Evolutionary conservation across 2,329 filamentous ascomycete species (phyloP), one percentile per base, ranked within the genome.

Genomic region (Sporothrix humicola): DNA sequence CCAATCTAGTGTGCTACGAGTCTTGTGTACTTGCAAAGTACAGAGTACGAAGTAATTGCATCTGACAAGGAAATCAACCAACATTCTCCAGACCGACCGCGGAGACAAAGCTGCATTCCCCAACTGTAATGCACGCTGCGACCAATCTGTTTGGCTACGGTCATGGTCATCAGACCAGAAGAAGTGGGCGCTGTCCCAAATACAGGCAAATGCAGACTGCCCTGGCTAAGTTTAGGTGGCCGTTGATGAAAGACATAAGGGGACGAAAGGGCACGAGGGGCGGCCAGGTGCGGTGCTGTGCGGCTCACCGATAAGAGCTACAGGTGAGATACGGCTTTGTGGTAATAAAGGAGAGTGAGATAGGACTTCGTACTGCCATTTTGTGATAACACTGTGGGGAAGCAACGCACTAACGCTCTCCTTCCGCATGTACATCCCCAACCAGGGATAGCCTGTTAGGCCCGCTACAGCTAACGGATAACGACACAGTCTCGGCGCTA

Each of bases 291-390:
- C 69, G 69, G 58, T 37, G 58, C 44, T 63, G 69, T 52, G 46
- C 23, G 44, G 58, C 69, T 72, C 69, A 42, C 58, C 69, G 69
- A 72, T 65, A 72, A 65, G 56, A 65, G 26, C 46, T 65, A 23
- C 17, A 26, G 52, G 23, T 23, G 8, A 56, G 52, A 56, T 56
- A 56, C 8, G 52, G 20, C 20, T 23, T 37, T 37, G 23, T 26
- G 23, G 23, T 37, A 37, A 37, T 37, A 6, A 37, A 56, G n/a
- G 20, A 23, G 20, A 56, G 52, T 54, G 52, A 56, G 52, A 56
- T 56, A 56, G 31, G 31, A 26, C 52, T n/a, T 56, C 12, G 52
- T 56, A 54, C n/a, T 20, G 9, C 20, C 23, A n/a, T 52, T 52
- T 2, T 17, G 31, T 46, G 69, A 69, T 58, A 58, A 31, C 31